Evolutionary conservation across 2,329 filamentous ascomycete genomes (phyloP), one percentile per base, ranked within the genome.

Genomic region (Stemphylium lycopersici): DNA sequence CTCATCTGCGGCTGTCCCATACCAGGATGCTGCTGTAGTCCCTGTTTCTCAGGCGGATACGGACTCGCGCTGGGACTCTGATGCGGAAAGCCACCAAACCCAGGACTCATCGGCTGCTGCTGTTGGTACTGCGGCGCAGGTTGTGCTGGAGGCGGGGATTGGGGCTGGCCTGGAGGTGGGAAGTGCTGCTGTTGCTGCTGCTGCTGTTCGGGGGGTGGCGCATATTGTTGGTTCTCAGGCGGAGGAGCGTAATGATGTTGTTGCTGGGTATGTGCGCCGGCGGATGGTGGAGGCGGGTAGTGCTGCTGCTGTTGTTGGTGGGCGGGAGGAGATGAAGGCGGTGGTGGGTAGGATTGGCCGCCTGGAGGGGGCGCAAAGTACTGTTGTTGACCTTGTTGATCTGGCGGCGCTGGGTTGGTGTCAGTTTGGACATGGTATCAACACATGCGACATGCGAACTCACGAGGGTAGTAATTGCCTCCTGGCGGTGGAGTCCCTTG

Each of bases 291-390:
- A 34, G 71, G 71, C n/a, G 70, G 69, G 20, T 74, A 72, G 41
- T 71, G 59, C 34, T 69, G 69, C 38, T 68, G 65, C 36, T 67
- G 61, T 16, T 67, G 59, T 37, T 67, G 61, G 20, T 67, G 68
- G 33, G 65, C 62, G 29, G 72, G 69, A 26, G 69, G 67, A 38
- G 63, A 68, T 16, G 67, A 56, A 2, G 74, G 71, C 15, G 76
- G 76, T 6, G 69, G 72, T 47, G 69, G 70, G 61, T 74, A 75
- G 46, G 69, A 59, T 45, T 65, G 68, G 53, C 63, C 61, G 15
- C 65, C 66, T 20, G 70, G 62, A 16, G 76, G 77, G 49, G 75
- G 75, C 18, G 74, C 62, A 52, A 73, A 78, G 60, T 73, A 72
- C 47, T 75, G 72, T 56, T 74, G 72, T 54, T 73, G 68, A 18